phyloP scores from a whole-genome alignment of 805 yeast genomes.

The Starmerella geochares region DNA sequence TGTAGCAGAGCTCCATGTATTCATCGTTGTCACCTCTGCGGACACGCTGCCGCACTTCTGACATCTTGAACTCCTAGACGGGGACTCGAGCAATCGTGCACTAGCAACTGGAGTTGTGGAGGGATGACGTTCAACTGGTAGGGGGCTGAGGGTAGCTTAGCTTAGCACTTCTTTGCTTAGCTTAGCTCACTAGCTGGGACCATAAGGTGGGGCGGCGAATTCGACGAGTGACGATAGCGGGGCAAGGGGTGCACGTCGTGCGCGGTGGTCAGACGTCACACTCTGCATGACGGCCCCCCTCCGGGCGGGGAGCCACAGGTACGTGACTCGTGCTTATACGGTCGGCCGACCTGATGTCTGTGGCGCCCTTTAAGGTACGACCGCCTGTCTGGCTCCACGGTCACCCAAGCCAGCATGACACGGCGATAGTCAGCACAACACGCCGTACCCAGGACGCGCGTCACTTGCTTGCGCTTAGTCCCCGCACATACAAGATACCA shows the following conservation, averaged over 20 bases:
- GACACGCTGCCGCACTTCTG: constrained; percentile 48
- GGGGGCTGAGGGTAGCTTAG: constrained; percentile 1
- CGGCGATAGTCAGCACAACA: background rate
- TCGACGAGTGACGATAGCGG: constrained; percentile 11
- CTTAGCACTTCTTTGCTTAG: background rate
- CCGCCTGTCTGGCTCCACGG: no score
- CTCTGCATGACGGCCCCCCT: background rate
- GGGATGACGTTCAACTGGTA: background rate
- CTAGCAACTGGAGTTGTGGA: constrained; percentile 3
- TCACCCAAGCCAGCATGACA: no score
- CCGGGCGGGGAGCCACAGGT: background rate
- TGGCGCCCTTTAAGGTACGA: no score
- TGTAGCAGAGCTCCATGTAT: constrained; percentile 53
- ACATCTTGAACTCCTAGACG: constrained; percentile 6
- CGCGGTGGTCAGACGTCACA: background rate
- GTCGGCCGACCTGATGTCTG: background rate
- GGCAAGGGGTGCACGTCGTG: constrained; percentile 7
- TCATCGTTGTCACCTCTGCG: constrained; percentile 64
- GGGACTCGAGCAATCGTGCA: background rate
- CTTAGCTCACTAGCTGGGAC: constrained; percentile 3
- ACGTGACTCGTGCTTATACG: background rate
- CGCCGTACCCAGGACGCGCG: background rate
- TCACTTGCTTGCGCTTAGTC: constrained; percentile 5
- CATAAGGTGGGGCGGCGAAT: constrained; percentile 2
- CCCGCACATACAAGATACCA: constrained; percentile 7